Conservation (phyloP, 1,284 basidiomycete genomes). For the Gomphus bonarii region DNA sequence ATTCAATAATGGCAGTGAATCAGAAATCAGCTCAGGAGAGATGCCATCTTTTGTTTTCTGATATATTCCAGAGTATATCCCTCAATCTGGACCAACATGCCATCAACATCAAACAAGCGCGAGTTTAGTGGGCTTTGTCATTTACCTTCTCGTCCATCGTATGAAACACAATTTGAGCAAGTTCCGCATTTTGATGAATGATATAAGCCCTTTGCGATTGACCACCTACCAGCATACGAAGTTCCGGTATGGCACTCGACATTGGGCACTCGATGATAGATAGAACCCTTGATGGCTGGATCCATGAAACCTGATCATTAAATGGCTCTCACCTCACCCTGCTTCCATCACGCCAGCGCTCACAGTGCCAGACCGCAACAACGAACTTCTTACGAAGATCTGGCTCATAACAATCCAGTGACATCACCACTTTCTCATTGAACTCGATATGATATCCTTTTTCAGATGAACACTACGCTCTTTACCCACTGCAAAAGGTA, state of each 20-base stretch:
- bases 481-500: not conserved
- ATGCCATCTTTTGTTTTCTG: too few species aligned
- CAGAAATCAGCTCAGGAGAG: too few species aligned
- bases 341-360: not conserved
- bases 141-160: not conserved
- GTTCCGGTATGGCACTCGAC: too few species aligned
- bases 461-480: not conserved
- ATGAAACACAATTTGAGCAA: not conserved
- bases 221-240: too few species aligned
- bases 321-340: not conserved
- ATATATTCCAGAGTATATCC: too few species aligned
- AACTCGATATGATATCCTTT: not conserved
- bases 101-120: too few species aligned
- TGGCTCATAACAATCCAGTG: not conserved
- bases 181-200: not conserved
- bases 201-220: not conserved
- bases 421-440: not conserved
- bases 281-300: too few species aligned
- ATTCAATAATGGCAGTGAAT: too few species aligned
- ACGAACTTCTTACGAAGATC: not conserved
- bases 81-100: too few species aligned
- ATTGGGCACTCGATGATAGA: too few species aligned
- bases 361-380: not conserved
- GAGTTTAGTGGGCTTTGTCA: too few species aligned
- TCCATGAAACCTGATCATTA: not conserved